Percentiles rank a stretch among this genome's conserved stretches.
phyloP scores from a whole-genome alignment of 176 grass and related monocot species.

The Juncus effusus region DNA sequence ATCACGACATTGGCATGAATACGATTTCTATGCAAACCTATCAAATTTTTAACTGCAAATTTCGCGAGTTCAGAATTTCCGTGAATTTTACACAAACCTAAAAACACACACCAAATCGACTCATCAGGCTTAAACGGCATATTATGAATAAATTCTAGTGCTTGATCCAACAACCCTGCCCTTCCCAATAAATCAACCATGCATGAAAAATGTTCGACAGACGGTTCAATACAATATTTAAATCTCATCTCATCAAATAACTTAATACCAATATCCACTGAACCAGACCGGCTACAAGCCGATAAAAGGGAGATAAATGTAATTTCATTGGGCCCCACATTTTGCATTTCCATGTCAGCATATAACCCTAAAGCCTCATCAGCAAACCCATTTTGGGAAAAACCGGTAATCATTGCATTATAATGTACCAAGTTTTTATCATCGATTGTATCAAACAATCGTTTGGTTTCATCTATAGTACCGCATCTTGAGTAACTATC shows the following conservation, averaged over 20 bases:
- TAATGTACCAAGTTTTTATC: conserved; percentile 31
- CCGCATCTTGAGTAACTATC: conserved; percentile 39
- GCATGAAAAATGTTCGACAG: conserved; percentile 40
- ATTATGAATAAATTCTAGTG: conserved; percentile 18
- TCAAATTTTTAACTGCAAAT: conserved; percentile 24
- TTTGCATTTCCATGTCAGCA: conserved; percentile 21
- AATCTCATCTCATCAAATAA: conserved; percentile 39
- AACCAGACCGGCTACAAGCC: conserved; percentile 36
- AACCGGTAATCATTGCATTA: conserved; percentile 43
- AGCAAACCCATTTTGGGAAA: conserved; percentile 36
- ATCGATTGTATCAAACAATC: conserved; percentile 28
- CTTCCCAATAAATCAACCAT: conserved; percentile 45
- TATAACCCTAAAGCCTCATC: conserved; percentile 32
- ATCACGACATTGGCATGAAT: conserved; percentile 23
- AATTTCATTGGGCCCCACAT: conserved; percentile 30
- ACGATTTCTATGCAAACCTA: conserved; percentile 11
- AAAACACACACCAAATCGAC: conserved; percentile 33
- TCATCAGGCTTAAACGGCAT: conserved; percentile 39
- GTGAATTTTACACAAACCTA: conserved; percentile 41
- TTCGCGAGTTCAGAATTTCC: conserved; percentile 34
- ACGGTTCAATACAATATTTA: conserved; percentile 27
- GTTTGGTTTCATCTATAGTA: conserved; percentile 26
- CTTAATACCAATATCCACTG: conserved; percentile 27
- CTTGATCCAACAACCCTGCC: conserved; percentile 34
- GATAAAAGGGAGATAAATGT: conserved; percentile 45